phyloP scores from a whole-genome alignment of 2,329 filamentous ascomycete genomes.

The Dactylellina leptospora region DNA sequence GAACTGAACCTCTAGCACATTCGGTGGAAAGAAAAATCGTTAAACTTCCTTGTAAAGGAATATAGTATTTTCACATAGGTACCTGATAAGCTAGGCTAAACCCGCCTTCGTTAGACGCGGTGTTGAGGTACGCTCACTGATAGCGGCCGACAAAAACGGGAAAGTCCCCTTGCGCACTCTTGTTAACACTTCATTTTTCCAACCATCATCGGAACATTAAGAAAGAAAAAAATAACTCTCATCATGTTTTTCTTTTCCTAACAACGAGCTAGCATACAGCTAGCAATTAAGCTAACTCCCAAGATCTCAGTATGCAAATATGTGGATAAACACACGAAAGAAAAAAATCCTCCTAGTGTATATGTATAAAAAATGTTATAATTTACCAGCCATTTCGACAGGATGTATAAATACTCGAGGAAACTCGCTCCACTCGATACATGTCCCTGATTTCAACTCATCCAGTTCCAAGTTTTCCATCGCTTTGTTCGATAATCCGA shows the following conservation, averaged over 20 bases:
- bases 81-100: background rate
- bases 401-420: background rate
- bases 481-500: background rate
- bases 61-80: too few species aligned
- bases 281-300: too few species aligned
- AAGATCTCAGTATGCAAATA: too few species aligned
- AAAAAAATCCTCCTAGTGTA: conserved; percentile 4
- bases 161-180: background rate
- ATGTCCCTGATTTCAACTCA: background rate
- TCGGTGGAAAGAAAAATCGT: too few species aligned
- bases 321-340: too few species aligned
- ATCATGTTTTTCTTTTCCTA: too few species aligned
- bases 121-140: background rate
- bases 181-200: conserved; percentile 1
- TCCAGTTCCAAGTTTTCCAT: background rate
- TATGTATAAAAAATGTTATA: background rate
- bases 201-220: background rate
- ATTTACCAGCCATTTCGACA: background rate
- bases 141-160: background rate
- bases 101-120: conserved; percentile 5
- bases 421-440: background rate
- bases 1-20: too few species aligned
- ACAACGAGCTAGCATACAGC: too few species aligned
- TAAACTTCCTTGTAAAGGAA: too few species aligned
- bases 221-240: too few species aligned